These are phyloP conservation scores for Diaporthe velutina DNA, from an alignment of 2,329 filamentous ascomycete species.

Conservation along the genomic window DNA sequence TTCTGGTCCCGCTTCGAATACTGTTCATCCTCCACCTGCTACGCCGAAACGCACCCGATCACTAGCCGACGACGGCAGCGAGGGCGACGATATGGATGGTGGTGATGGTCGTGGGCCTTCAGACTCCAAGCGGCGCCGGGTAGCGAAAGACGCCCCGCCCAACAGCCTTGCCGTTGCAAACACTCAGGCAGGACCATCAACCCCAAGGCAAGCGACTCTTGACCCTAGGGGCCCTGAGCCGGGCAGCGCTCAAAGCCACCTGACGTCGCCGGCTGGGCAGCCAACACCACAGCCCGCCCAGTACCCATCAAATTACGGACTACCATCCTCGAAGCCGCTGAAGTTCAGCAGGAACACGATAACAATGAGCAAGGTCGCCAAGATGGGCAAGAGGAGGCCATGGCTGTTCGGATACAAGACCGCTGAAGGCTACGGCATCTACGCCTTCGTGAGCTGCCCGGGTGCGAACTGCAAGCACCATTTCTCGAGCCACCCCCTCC, in stretches of 20 bases:
- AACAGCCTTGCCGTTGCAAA: no score
- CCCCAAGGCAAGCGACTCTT: background rate
- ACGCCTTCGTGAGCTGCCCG: constrained; percentile 4
- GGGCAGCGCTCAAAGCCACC: background rate
- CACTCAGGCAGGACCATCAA: background rate
- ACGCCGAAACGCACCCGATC: background rate
- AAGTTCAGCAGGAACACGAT: background rate
- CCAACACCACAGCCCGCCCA: background rate
- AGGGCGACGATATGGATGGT: background rate
- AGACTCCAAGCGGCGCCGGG: background rate
- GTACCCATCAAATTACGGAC: background rate
- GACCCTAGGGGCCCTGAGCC: background rate
- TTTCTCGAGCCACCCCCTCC: background rate
- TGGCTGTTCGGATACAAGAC: constrained; percentile 5
- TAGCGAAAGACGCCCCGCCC: background rate
- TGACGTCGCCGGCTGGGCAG: background rate
- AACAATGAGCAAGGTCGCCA: background rate
- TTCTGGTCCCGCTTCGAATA: background rate
- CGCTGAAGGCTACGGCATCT: constrained; percentile 1
- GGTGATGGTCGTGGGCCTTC: background rate
- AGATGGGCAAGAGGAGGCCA: constrained; percentile 8
- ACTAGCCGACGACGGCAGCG: background rate
- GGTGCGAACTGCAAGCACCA: background rate
- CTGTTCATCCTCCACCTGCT: no score
- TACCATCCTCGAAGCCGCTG: background rate